Base-by-base conservation (phyloP, 2,329 filamentous ascomycete genomes). In the Raffaelea deltoideospora region DNA sequence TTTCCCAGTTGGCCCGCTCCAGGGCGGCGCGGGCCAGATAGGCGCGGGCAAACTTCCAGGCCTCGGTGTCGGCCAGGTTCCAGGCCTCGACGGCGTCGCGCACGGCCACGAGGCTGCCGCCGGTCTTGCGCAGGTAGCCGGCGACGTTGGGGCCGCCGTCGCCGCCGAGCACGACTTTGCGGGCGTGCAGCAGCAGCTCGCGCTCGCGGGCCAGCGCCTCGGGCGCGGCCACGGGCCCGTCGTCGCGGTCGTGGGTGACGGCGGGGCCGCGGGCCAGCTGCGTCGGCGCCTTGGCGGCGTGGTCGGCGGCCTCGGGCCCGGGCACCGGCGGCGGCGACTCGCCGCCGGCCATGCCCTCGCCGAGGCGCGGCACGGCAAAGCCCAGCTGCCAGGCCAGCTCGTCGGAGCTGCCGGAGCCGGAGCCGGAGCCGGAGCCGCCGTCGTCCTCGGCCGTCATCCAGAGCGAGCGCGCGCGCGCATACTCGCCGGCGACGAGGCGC, bases 361-460 rank as follows among this genome's bases (percentile, higher is more conserved):
- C 48, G 17, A 63, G 58, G 33, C 66, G 64, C 2, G 87, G 83
- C 10, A 95, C 67, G 13, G 67, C 63, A 56, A 96, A 96, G 37
- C 88, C 90, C 52, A 96, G 84, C 46, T 79, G 71, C 85, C 86
- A 96, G 51, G 88, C 79, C 3, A 94, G 62, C 45, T 90, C 80
- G n/a, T 69, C 55, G 3, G 79, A 74, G 8, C 78, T 58, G 14
- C 61, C 58, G n/a, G n/a, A n/a, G n/a, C n/a, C n/a, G n/a, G n/a
- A n/a, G n/a, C n/a, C n/a, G n/a, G n/a, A n/a, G n/a, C n/a, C n/a
- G n/a, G n/a, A n/a, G n/a, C n/a, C n/a, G n/a, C n/a, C n/a, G n/a
- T n/a, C n/a, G 31, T 62, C 60, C 49, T 79, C 72, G n/a, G 83
- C 81, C 0, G 78, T 79, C 17, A 94, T 62, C 87, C 87, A 95